Evolutionary conservation across 805 yeast species (phyloP), one percentile per base, ranked within the genome.

Genomic region (Wickerhamiella sergipiensis): DNA sequence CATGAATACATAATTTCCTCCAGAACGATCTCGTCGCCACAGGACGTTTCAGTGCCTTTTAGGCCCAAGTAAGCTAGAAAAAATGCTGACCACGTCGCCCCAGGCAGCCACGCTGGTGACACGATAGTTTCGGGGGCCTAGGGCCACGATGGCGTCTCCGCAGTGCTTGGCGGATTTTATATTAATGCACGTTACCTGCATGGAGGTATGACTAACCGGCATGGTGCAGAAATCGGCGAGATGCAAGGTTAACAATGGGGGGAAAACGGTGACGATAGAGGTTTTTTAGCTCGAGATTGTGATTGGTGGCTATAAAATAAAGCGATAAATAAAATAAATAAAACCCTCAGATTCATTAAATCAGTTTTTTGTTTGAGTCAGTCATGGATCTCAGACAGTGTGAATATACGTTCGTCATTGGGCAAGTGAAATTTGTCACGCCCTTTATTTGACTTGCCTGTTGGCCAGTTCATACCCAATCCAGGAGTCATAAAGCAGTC

Each of bases 271-370:
- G n/a, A n/a, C n/a, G n/a, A n/a, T n/a, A n/a, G n/a, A n/a, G n/a
- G n/a, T n/a, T n/a, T n/a, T n/a, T n/a, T n/a, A n/a, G n/a, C n/a
- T n/a, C n/a, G n/a, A n/a, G n/a, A n/a, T n/a, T n/a, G n/a, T n/a
- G n/a, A n/a, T n/a, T n/a, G n/a, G n/a, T n/a, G n/a, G n/a, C n/a
- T n/a, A n/a, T n/a, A 18, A 40, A 47, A 7, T 21, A 39, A 24
- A 49, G 12, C n/a, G 12, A 8, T 29, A 29, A 12, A 29, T 29
- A 12, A n/a, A 31, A 36, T 40, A 40, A 10, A 40, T 12, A 21
- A 12, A n/a, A 50, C 46, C 57, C 64, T 64, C 67, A 56, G 67
- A 61, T 56, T 64, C 67, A 64, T 64, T 64, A 64, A 64, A 64
- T 64, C 67, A 64, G 67, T 64, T 58, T 58, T 61, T 52, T 56